Evolutionary conservation across 139 green algal species (phyloP).

Genomic region (Closterium sp.): DNA sequence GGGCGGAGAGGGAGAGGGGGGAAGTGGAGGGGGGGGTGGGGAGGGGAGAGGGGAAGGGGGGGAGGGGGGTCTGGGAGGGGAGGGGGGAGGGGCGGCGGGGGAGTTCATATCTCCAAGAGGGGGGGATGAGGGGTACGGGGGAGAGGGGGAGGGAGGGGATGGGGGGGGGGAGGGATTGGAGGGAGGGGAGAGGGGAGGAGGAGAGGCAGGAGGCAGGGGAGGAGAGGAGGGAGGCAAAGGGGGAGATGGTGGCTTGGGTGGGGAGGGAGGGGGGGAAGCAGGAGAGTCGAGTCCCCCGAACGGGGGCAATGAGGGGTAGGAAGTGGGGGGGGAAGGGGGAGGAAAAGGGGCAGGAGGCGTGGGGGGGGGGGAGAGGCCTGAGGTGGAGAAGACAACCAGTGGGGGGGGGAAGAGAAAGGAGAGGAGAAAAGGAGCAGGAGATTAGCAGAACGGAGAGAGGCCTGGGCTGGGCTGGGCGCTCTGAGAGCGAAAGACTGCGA

Average conservation of each 20-base stretch:
- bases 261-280: not conserved
- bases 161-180: not conserved
- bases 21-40: not conserved
- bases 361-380: not conserved
- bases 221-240: too few species aligned
- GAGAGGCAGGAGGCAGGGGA: too few species aligned
- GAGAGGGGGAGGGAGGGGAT: not conserved
- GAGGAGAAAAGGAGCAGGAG: not conserved
- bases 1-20: not conserved
- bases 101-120: not conserved
- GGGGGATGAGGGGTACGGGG: not conserved
- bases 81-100: not conserved
- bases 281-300: not conserved
- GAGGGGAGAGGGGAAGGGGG: not conserved
- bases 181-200: too few species aligned
- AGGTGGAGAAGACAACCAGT: not conserved
- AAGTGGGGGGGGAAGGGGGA: not conserved
- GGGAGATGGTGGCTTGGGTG: not conserved
- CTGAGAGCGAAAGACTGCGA: too few species aligned
- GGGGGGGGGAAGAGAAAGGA: not conserved
- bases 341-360: not conserved
- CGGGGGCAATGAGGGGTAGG: not conserved
- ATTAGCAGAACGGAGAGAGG: not conserved
- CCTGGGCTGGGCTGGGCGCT: too few species aligned
- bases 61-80: not conserved